Evolutionary conservation across 73 alveolate species (phyloP), one percentile per base, ranked within the genome.

Genomic region (Symbiodinium pilosum): DNA sequence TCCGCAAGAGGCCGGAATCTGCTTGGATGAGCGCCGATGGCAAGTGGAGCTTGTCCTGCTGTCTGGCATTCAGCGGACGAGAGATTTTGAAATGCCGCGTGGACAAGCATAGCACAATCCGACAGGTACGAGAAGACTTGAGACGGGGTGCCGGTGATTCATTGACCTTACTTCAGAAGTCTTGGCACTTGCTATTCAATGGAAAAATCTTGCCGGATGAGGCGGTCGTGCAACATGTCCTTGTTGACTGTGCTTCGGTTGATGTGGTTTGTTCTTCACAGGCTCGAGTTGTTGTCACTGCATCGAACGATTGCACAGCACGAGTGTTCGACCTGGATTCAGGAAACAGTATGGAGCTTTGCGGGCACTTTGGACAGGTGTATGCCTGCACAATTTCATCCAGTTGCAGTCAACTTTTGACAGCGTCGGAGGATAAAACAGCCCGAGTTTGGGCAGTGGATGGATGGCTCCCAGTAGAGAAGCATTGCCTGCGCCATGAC

Each of bases 281-380:
- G 81, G 81, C 40, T n/a, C 81, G 81, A 9, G 81, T 64, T 21
- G 84, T 91, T 1, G 16, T 91, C 18, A 91, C 97, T 14, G 97
- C 97, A 16, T 91, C 81, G 40, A 91, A 43, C 38, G 97, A 91
- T 34, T 69, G 88, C 54, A 86, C 54, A n/a, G 97, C 97, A 7
- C 47, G 97, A 43, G 51, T 41, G 24, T 91, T 91, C 12, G 47
- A 85, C 4, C 97, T 91, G 40, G 89, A 71, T 43, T 34, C 97
- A 2, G 97, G 97, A 18, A 54, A 91, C 14, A 69, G 97, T 52
- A 28, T 42, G 24, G 97, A 91, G 68, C 97, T 91, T n/a, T 88
- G 18, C 26, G 97, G 97, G 21, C 97, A 91, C 81, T 91, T 91
- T 91, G 97, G 89, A 4, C 97, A 91, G 89, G 88, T 91, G 3